Conservation (phyloP, 495 filamentous ascomycete genomes). For the Neurospora africana region DNA sequence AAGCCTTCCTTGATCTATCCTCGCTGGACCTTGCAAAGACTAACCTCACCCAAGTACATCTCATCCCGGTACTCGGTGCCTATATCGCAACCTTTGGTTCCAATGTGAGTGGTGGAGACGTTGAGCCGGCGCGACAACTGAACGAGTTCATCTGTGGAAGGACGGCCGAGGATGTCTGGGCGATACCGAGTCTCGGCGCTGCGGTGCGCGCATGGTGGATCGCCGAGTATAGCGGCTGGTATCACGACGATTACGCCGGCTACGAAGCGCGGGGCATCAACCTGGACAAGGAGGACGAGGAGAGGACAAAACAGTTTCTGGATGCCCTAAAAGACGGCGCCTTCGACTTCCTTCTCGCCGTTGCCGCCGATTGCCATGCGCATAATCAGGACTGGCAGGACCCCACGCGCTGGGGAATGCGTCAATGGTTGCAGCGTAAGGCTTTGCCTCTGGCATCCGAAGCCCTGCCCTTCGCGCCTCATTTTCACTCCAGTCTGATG, state of each 20-base stretch:
- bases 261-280: slow-evolving; percentile 46
- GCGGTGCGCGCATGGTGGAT: slow-evolving; percentile 74
- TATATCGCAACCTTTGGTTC: slow-evolving; percentile 67
- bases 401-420: slow-evolving; percentile 60
- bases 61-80: slow-evolving; percentile 64
- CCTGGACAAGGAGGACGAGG: slow-evolving; percentile 51
- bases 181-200: slow-evolving; percentile 61
- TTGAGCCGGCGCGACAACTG: slow-evolving; percentile 56
- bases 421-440: slow-evolving; percentile 67
- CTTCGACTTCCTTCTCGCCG: slow-evolving; percentile 79
- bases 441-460: slow-evolving; percentile 56
- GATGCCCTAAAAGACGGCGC: slow-evolving; percentile 79
- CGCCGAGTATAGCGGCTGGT: slow-evolving; percentile 83
- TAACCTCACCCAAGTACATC: slow-evolving; percentile 48
- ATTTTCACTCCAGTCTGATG: slow-evolving; percentile 61
- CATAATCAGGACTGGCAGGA: slow-evolving; percentile 60
- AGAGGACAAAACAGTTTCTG: slow-evolving; percentile 59
- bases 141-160: slow-evolving; percentile 54
- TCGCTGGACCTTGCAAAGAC: background rate
- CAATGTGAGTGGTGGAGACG: slow-evolving; percentile 45
- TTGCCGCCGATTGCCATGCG: slow-evolving; percentile 63
- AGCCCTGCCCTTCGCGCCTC: slow-evolving; percentile 45
- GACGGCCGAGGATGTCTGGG: slow-evolving; percentile 56
- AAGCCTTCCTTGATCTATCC: background rate
- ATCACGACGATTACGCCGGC: slow-evolving; percentile 55